Evolutionary conservation across 2,329 filamentous ascomycete genomes (phyloP).

Genomic region (Cucurbitaria berberidis): DNA sequence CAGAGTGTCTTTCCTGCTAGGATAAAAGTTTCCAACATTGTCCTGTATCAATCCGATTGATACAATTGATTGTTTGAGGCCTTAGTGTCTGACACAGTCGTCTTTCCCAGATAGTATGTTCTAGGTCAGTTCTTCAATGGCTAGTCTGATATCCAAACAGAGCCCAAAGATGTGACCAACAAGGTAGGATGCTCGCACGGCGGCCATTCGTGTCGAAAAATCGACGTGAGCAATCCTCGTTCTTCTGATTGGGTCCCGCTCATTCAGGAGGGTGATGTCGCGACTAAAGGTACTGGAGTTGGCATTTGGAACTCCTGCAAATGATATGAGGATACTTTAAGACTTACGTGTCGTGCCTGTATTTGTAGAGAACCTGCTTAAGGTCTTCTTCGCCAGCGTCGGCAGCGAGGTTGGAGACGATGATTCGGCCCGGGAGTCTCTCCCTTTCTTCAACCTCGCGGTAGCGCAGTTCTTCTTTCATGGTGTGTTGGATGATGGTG

Average conservation of each 20-base stretch:
- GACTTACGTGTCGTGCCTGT: conserved; percentile 26
- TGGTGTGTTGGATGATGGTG: conserved; percentile 8
- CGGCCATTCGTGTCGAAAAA: conserved; percentile 21
- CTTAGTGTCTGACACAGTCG: not conserved
- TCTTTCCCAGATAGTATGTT: not conserved
- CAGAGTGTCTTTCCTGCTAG: too few relatives aligned
- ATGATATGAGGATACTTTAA: not conserved
- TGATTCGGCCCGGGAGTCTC: conserved; percentile 17
- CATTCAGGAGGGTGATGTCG: conserved; percentile 21
- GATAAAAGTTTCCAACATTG: too few relatives aligned
- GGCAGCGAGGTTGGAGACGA: conserved; percentile 38
- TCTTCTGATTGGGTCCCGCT: conserved; percentile 24
- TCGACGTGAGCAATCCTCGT: conserved; percentile 32
- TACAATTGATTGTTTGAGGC: not conserved
- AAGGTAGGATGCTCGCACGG: conserved; percentile 19
- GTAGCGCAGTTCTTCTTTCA: conserved; percentile 17
- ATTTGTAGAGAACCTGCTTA: conserved; percentile 16
- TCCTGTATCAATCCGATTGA: too few relatives aligned
- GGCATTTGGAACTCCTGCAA: not conserved
- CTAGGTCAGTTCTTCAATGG: not conserved
- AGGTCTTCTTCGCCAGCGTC: conserved; percentile 25
- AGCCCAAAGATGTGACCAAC: conserved; percentile 28
- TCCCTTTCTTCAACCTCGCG: conserved; percentile 12
- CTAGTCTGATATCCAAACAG: conserved; percentile 15
- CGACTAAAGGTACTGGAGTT: conserved; percentile 12